Percentiles rank a stretch among this genome's conserved stretches.
These are phyloP conservation scores for Coemansia sp. DNA, from an alignment of 192 early-diverging fungal genomes.

Conservation along the genomic window DNA sequence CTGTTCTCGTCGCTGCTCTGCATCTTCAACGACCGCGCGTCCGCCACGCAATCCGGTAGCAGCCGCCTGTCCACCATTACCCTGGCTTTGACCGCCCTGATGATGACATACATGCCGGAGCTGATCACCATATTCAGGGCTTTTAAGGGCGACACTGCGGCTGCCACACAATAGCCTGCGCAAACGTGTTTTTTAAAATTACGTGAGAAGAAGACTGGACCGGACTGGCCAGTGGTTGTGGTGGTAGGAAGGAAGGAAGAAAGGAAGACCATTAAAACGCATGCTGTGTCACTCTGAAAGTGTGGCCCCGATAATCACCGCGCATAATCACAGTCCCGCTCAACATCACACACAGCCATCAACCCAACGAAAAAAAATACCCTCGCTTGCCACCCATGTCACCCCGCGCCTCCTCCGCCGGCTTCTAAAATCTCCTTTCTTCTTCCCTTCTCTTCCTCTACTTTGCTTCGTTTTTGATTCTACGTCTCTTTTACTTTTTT, in stretches of 20 bases:
- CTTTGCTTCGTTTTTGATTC: conserved; percentile 1
- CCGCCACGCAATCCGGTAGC: conserved; percentile 27
- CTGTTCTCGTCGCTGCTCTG: conserved; percentile 38
- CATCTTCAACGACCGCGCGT: conserved; percentile 35
- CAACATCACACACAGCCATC: not conserved
- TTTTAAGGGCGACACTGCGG: not conserved
- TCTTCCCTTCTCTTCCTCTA: not conserved
- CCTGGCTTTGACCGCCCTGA: conserved; percentile 33
- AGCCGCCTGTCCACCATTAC: conserved; percentile 41
- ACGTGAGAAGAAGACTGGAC: too few species aligned
- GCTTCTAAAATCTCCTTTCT: not conserved
- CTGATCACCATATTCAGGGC: conserved; percentile 21
- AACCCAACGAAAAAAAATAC: too few species aligned
- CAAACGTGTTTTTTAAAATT: too few species aligned
- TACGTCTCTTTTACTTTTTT: not conserved
- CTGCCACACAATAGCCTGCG: not conserved
- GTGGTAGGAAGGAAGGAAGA: too few species aligned
- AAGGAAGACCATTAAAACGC: too few species aligned
- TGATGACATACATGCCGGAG: conserved; percentile 48
- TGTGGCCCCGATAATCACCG: too few species aligned
- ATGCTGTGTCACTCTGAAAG: too few species aligned
- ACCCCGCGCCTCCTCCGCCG: too few species aligned
- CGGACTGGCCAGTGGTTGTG: too few species aligned
- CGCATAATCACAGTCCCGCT: not conserved
- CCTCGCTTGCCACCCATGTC: too few species aligned